Conservation (phyloP, 1,139 yeast species). For the Pichia sp. region DNA sequence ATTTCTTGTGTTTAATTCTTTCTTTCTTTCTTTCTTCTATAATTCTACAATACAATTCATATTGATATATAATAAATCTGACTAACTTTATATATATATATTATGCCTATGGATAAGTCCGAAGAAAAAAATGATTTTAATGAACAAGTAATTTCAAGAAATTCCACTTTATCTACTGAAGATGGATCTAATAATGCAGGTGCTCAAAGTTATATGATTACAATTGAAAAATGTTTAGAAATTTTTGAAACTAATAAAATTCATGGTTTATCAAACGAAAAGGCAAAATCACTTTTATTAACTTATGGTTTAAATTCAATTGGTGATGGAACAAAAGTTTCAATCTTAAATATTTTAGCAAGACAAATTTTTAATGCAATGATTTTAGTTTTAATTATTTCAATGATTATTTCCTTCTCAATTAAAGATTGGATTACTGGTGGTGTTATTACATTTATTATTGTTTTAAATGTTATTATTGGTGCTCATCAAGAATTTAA, state of each 20-base stretch:
- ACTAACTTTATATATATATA: background rate
- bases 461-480: conserved; percentile 56
- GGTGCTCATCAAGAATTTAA: conserved; percentile 52
- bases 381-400: conserved; percentile 67
- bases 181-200: conserved; percentile 8
- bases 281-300: conserved; percentile 32
- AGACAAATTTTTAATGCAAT: conserved; percentile 76
- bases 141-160: conserved; percentile 13
- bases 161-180: conserved; percentile 8
- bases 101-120: conserved; percentile 5
- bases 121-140: conserved; percentile 9
- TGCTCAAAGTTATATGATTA: conserved; percentile 30
- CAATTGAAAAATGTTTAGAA: conserved; percentile 33
- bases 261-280: conserved; percentile 42
- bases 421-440: conserved; percentile 79
- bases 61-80: no score
- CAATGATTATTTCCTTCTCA: conserved; percentile 71
- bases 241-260: conserved; percentile 36
- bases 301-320: conserved; percentile 49
- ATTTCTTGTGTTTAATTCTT: no score
- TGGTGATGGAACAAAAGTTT: conserved; percentile 56
- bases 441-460: conserved; percentile 73
- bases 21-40: background rate
- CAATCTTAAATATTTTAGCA: conserved; percentile 51
- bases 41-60: no score